Conservation (phyloP, 441 rosid species). For the Geranium incanum region DNA sequence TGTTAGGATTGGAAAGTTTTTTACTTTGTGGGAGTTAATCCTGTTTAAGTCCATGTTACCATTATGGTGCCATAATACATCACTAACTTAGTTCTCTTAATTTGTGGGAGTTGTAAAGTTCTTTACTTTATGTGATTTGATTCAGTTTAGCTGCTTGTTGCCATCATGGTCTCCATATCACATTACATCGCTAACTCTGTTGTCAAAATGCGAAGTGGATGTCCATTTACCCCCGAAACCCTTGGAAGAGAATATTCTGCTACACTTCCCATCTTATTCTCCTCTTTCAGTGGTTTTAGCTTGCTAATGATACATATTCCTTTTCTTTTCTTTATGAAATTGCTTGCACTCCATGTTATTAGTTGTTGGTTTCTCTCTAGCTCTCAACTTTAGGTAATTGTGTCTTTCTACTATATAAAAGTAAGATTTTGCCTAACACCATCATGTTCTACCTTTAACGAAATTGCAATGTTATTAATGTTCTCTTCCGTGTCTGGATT, state of each 20-base stretch:
- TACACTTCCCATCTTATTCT: neutral
- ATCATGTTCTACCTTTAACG: neutral
- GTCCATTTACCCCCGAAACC: neutral
- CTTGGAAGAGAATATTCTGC: neutral
- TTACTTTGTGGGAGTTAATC: no score
- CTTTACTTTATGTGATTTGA: neutral
- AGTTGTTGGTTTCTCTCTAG: no score
- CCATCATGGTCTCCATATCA: neutral
- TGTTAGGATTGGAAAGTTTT: no score
- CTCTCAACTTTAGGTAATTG: no score
- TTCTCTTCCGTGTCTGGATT: slow-evolving; percentile 11
- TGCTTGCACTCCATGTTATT: neutral
- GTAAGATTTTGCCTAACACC: neutral
- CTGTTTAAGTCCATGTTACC: neutral
- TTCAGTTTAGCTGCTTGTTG: neutral
- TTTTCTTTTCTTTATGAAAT: neutral
- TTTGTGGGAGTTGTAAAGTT: neutral
- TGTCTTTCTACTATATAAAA: no score
- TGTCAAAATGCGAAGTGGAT: neutral
- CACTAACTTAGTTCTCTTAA: no score
- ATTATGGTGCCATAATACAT: neutral
- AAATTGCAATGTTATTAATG: slow-evolving; percentile 9
- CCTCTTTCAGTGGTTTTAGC: neutral
- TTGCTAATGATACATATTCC: neutral
- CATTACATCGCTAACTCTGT: neutral